Percentiles rank a stretch among this genome's conserved stretches.
phyloP scores from a whole-genome alignment of 345 rosid genomes.

The Brassica juncea region DNA sequence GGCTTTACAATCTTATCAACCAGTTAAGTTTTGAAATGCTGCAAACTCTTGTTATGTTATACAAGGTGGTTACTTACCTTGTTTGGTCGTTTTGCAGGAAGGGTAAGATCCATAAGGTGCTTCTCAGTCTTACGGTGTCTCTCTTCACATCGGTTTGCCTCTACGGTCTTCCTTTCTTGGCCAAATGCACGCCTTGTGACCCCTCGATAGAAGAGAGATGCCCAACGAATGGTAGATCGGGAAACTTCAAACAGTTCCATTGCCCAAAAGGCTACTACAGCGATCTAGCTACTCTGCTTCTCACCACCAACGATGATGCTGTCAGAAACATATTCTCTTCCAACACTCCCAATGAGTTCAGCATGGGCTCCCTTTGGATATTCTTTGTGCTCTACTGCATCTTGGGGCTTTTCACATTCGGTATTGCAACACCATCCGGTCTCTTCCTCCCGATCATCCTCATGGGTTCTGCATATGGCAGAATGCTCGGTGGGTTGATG shows the following conservation, averaged over 20 bases:
- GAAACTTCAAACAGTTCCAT: conserved; percentile 88
- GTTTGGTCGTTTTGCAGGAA: conserved; percentile 57
- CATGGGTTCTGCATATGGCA: conserved; percentile 86
- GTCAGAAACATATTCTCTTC: conserved; percentile 84
- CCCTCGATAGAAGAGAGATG: conserved; percentile 50
- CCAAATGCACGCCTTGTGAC: conserved; percentile 71
- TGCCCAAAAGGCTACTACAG: conserved; percentile 87
- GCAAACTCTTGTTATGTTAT: neutral
- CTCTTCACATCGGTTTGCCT: conserved; percentile 80
- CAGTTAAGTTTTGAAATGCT: conserved; percentile 50
- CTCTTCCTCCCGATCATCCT: conserved; percentile 94
- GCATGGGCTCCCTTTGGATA: conserved; percentile 54
- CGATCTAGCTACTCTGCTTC: conserved; percentile 88
- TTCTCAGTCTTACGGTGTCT: conserved; percentile 67
- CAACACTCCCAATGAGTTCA: conserved; percentile 64
- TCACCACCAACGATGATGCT: conserved; percentile 90
- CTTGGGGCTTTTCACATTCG: conserved; percentile 79
- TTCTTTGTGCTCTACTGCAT: conserved; percentile 74
- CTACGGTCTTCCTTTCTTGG: conserved; percentile 77
- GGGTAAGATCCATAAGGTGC: conserved; percentile 76
- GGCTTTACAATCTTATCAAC: conserved; percentile 79
- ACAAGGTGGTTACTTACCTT: neutral
- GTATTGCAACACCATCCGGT: conserved; percentile 94
- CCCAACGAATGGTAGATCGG: conserved; percentile 67
- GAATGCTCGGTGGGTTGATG: conserved; percentile 74